These are phyloP conservation scores for Sistotremastrum suecicum DNA, from an alignment of 768 basidiomycete species.

Conservation along the genomic window DNA sequence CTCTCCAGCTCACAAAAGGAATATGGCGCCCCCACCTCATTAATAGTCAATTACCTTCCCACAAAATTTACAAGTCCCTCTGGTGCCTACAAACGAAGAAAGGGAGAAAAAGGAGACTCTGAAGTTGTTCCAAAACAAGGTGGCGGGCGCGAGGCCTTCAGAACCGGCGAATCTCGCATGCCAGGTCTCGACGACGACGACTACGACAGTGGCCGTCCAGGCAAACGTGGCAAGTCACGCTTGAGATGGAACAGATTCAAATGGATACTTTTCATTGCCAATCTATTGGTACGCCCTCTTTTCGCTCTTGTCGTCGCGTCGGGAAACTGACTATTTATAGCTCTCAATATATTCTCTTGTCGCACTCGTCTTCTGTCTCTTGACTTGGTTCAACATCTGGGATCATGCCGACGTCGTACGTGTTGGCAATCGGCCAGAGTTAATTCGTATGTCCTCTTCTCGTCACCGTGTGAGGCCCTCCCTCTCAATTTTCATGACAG, in stretches of 20 bases:
- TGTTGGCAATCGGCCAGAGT: conserved; percentile 51
- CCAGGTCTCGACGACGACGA: conserved; percentile 37
- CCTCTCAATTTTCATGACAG: conserved; percentile 7
- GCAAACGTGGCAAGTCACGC: conserved; percentile 23
- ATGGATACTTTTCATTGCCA: conserved; percentile 60
- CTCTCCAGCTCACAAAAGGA: conserved; percentile 10
- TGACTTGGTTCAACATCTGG: conserved; percentile 71
- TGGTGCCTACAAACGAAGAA: conserved; percentile 23
- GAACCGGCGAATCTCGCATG: conserved; percentile 38
- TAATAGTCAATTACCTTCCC: conserved; percentile 64
- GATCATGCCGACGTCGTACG: conserved; percentile 55
- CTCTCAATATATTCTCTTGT: conserved; percentile 47
- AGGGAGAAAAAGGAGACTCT: conserved; percentile 18
- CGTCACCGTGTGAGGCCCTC: not conserved
- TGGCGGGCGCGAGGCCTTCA: conserved; percentile 57
- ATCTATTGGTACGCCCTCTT: conserved; percentile 31
- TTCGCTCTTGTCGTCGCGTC: not conserved
- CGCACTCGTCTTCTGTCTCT: conserved; percentile 48
- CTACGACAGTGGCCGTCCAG: conserved; percentile 31
- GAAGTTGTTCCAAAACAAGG: conserved; percentile 41
- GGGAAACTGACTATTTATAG: conserved; percentile 15
- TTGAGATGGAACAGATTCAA: conserved; percentile 78
- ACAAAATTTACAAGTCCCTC: conserved; percentile 49
- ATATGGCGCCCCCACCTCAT: conserved; percentile 19
- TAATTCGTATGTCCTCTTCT: conserved; percentile 27